Percentiles rank a stretch among this genome's conserved stretches.
Conservation (phyloP, 768 basidiomycete genomes). For the Calocera viscosa region DNA sequence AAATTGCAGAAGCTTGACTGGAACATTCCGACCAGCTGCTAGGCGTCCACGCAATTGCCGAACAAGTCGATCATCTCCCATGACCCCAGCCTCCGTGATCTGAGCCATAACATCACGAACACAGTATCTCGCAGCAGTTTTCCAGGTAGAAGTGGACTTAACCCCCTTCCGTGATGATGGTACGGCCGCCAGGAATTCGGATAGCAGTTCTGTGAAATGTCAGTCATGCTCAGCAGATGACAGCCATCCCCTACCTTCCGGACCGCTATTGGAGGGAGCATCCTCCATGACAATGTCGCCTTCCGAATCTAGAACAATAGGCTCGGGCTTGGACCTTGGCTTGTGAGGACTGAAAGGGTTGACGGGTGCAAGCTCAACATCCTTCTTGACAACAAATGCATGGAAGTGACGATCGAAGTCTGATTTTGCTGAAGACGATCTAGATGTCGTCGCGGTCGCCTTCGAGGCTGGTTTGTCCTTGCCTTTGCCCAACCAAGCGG, state of each 20-base stretch:
- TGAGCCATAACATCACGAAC: constrained; percentile 44
- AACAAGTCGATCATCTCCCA: constrained; percentile 56
- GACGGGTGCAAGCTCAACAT: constrained; percentile 51
- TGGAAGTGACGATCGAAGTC: constrained; percentile 69
- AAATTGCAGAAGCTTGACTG: constrained; percentile 76
- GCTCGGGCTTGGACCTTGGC: constrained; percentile 18
- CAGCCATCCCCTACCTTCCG: constrained; percentile 31
- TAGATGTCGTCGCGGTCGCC: constrained; percentile 18
- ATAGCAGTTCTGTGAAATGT: constrained; percentile 13
- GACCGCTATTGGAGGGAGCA: constrained; percentile 25
- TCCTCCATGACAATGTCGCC: constrained; percentile 54
- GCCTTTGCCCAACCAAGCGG: background rate
- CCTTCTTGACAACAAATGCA: constrained; percentile 69
- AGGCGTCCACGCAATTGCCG: constrained; percentile 52
- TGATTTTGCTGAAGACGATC: constrained; percentile 33
- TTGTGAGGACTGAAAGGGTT: constrained; percentile 48
- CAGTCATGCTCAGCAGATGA: background rate
- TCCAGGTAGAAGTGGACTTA: constrained; percentile 23
- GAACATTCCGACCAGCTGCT: constrained; percentile 46
- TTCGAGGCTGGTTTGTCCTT: constrained; percentile 1
- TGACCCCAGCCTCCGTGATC: constrained; percentile 65
- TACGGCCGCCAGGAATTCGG: constrained; percentile 13
- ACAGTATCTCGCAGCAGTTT: constrained; percentile 20
- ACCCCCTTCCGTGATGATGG: constrained; percentile 10
- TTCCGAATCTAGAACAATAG: constrained; percentile 21